Evolutionary conservation across 2,329 filamentous ascomycete genomes (phyloP).

Genomic region (Penicillium glabrum): DNA sequence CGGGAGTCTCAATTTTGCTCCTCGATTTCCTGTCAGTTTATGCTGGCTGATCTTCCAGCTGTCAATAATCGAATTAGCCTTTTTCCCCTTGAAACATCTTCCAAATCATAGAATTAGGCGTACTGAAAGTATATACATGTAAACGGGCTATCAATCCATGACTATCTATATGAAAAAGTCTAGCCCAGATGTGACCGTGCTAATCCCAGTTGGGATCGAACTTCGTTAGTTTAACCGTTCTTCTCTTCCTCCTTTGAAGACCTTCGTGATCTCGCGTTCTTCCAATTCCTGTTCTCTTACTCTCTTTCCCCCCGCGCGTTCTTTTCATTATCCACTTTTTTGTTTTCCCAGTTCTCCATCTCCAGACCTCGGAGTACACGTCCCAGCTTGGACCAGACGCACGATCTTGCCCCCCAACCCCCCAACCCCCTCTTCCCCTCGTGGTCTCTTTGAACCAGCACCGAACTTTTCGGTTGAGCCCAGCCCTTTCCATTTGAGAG

Average conservation of each 20-base stretch:
- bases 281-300: neutral
- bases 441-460: neutral
- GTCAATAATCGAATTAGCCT: neutral
- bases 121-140: neutral
- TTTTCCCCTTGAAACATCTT: neutral
- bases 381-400: neutral
- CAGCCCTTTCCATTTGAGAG: neutral
- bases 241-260: neutral
- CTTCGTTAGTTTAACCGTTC: constrained; percentile 1
- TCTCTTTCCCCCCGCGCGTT: constrained; percentile 6
- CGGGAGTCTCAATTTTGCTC: too few relatives aligned
- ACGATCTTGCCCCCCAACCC: neutral
- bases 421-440: constrained; percentile 1
- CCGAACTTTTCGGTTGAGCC: neutral
- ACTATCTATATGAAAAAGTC: neutral
- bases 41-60: neutral
- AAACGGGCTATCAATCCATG: neutral
- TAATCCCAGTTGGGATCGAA: constrained; percentile 12
- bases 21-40: neutral
- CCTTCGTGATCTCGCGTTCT: neutral
- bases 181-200: constrained; percentile 2
- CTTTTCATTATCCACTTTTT: constrained; percentile 2
- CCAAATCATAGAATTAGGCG: neutral
- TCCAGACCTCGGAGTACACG: neutral
- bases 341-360: neutral